Evolutionary conservation across 305 asterid species (phyloP).

Genomic region (Fraxinus baroniana): DNA sequence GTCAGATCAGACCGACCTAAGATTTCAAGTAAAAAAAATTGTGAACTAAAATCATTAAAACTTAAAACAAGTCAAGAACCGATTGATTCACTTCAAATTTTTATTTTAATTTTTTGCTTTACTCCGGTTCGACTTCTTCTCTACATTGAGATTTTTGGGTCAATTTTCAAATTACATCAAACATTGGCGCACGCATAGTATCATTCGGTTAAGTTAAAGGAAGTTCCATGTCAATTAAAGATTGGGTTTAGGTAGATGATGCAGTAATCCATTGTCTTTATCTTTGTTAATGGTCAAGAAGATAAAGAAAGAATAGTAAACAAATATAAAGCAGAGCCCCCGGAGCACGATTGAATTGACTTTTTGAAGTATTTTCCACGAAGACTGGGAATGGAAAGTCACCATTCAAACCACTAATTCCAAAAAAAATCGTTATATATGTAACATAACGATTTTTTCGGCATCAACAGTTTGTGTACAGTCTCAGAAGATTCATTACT

Average conservation of each 20-base stretch:
- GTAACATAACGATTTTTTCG: neutral
- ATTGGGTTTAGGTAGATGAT: neutral
- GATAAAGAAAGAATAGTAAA: neutral
- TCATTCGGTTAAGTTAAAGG: neutral
- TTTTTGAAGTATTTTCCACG: conserved; percentile 15
- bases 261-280: neutral
- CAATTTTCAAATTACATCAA: neutral
- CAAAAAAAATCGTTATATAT: neutral
- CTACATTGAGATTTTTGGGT: neutral
- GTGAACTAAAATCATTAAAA: too few species aligned
- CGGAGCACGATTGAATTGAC: neutral
- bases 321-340: neutral
- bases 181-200: neutral
- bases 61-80: neutral
- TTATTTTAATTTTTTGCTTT: too few species aligned
- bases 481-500: conserved; percentile 15
- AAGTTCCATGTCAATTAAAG: neutral
- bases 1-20: too few species aligned
- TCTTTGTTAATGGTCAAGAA: neutral
- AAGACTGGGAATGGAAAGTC: conserved; percentile 32
- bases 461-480: conserved; percentile 18
- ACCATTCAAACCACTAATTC: conserved; percentile 23
- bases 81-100: too few species aligned
- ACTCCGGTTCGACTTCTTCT: too few species aligned
- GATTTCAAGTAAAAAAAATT: too few species aligned